These are phyloP conservation scores for Wallacemonas rigidus DNA, from an alignment of 208 protist species.

Conservation along the genomic window DNA sequence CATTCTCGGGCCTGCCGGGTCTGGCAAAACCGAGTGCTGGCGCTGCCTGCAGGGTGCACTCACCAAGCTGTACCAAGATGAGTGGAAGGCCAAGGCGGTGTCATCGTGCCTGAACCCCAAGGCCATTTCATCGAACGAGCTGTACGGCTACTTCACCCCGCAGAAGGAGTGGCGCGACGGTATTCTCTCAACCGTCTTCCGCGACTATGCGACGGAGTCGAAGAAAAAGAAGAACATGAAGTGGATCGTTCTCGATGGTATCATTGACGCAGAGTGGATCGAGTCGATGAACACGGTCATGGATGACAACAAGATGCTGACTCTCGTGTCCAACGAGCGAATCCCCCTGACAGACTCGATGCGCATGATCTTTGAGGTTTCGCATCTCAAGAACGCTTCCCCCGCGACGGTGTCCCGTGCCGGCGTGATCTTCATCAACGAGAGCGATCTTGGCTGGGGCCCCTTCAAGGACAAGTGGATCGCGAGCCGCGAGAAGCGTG, in stretches of 20 bases:
- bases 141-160: constrained; percentile 98
- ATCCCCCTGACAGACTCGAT: constrained; percentile 98
- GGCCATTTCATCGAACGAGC: constrained; percentile 97
- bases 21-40: constrained; percentile 97
- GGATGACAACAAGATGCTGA: constrained; percentile 99
- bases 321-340: constrained; percentile 98
- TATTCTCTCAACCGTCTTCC: constrained; percentile 95
- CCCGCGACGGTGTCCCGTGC: constrained; percentile 98
- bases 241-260: constrained; percentile 98
- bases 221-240: constrained; percentile 95
- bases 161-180: constrained; percentile 98
- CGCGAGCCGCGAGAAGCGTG: constrained; percentile 86
- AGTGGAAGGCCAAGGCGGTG: constrained; percentile 93
- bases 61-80: constrained; percentile 86
- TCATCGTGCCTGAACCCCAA: constrained; percentile 97
- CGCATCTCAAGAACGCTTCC: constrained; percentile 96
- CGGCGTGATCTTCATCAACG: constrained; percentile 98
- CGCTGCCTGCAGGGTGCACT: constrained; percentile 94
- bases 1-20: constrained; percentile 96
- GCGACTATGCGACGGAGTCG: constrained; percentile 94
- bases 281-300: constrained; percentile 99
- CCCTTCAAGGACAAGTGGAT: constrained; percentile 97
- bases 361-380: constrained; percentile 98
- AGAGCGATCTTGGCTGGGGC: constrained; percentile 96
- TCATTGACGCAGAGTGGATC: constrained; percentile 99